These are phyloP conservation scores for Elsinoe perseae DNA, from an alignment of 2,329 filamentous ascomycete species.

Conservation along the genomic window DNA sequence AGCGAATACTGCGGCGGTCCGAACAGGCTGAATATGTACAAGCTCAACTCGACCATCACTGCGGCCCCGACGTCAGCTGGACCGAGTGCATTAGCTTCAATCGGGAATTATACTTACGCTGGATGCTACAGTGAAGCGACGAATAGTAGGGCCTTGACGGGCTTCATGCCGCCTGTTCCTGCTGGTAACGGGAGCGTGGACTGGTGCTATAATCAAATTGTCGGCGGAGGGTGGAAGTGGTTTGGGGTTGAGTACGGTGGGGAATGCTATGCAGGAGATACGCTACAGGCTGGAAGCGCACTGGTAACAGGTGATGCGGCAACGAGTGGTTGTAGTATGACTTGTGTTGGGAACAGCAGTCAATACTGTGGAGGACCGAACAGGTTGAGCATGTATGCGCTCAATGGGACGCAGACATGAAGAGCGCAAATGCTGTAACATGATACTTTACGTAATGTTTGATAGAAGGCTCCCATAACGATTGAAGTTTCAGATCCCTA, in stretches of 20 bases:
- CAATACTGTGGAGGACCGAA: constrained; percentile 27
- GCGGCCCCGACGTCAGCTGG: constrained; percentile 7
- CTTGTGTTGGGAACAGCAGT: constrained; percentile 22
- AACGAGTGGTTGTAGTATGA: constrained; percentile 22
- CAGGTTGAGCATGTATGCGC: constrained; percentile 24
- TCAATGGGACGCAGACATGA: background rate
- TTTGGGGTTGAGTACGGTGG: constrained; percentile 34
- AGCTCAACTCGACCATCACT: constrained; percentile 16
- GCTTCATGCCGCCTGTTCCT: constrained; percentile 20
- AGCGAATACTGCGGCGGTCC: constrained; percentile 27
- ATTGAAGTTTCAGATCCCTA: too few relatives aligned
- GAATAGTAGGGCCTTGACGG: constrained; percentile 23
- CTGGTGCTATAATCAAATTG: background rate
- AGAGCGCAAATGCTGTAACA: background rate
- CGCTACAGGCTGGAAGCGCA: constrained; percentile 5
- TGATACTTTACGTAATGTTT: too few relatives aligned
- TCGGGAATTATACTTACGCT: constrained; percentile 17
- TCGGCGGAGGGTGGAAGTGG: constrained; percentile 25
- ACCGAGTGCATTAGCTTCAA: background rate
- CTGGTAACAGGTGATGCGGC: background rate
- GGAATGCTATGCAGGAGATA: constrained; percentile 32
- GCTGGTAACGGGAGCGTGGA: background rate
- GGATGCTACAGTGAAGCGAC: constrained; percentile 27
- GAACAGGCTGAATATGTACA: constrained; percentile 28
- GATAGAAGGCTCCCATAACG: too few relatives aligned